A percentile compares a stretch with the other conserved stretches of the same genome.
Evolutionary conservation across 345 rosid genomes (phyloP).

Genomic region (Turritis glabra): DNA sequence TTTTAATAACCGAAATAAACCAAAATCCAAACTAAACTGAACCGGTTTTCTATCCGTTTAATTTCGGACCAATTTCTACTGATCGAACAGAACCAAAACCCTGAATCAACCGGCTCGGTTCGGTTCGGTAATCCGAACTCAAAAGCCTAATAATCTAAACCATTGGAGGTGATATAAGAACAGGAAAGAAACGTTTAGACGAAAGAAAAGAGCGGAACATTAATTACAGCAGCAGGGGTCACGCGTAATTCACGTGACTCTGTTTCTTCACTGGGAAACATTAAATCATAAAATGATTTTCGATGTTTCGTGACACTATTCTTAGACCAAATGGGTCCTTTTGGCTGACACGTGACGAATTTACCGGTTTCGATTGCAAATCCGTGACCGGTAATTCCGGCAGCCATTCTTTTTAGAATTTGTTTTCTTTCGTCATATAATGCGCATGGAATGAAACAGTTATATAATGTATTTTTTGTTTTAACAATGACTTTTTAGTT

Average conservation of each 20-base stretch:
- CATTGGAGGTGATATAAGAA: too few species aligned
- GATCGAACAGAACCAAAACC: too few species aligned
- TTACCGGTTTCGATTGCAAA: background rate
- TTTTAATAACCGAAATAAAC: too few species aligned
- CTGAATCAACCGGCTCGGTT: too few species aligned
- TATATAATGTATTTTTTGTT: background rate
- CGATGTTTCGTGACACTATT: conserved; percentile 20
- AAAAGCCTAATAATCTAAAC: too few species aligned
- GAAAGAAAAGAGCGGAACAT: background rate
- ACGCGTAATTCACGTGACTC: conserved; percentile 34
- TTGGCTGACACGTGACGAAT: conserved; percentile 17
- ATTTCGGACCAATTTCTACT: too few species aligned
- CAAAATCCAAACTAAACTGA: too few species aligned
- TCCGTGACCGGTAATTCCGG: conserved; percentile 32
- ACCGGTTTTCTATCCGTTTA: too few species aligned
- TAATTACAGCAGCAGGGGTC: conserved; percentile 11
- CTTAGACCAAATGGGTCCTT: background rate
- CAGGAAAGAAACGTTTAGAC: conserved; percentile 13
- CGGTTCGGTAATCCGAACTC: too few species aligned
- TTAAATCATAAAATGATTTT: conserved; percentile 3
- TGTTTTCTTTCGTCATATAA: background rate
- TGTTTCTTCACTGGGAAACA: conserved; percentile 29
- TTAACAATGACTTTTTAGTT: background rate
- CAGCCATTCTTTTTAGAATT: background rate
- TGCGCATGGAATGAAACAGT: conserved; percentile 23